phyloP scores from a whole-genome alignment of 495 filamentous ascomycete genomes.

The Neurospora tetraspora region DNA sequence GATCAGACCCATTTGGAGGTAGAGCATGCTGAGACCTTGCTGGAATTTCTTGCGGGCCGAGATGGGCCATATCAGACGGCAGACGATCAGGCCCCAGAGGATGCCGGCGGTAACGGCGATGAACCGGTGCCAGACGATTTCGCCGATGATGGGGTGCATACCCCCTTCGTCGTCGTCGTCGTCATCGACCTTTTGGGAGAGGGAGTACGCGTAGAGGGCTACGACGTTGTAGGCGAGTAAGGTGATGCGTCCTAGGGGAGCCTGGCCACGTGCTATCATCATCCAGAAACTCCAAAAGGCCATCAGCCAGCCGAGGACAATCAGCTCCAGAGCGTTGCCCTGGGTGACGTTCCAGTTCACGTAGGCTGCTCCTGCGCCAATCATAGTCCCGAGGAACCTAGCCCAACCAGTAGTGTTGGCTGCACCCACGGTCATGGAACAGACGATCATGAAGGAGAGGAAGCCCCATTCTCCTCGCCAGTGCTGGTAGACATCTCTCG shows the following conservation, averaged over 20 bases:
- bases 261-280: constrained; percentile 73
- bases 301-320: constrained; percentile 70
- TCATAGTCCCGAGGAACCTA: constrained; percentile 77
- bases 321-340: constrained; percentile 63
- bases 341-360: constrained; percentile 64
- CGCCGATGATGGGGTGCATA: constrained; percentile 65
- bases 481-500: constrained; percentile 68
- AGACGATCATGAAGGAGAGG: constrained; percentile 95
- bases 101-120: constrained; percentile 80
- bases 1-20: constrained; percentile 88
- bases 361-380: constrained; percentile 69
- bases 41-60: constrained; percentile 79
- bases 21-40: constrained; percentile 73
- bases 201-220: constrained; percentile 85
- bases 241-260: constrained; percentile 84
- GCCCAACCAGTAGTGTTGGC: constrained; percentile 84
- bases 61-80: constrained; percentile 85
- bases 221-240: constrained; percentile 96
- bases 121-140: constrained; percentile 86
- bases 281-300: constrained; percentile 79
- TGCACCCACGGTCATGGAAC: constrained; percentile 92
- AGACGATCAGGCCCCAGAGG: constrained; percentile 87
- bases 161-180: constrained; percentile 84
- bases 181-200: constrained; percentile 67
- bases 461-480: constrained; percentile 98